Evolutionary conservation across 768 basidiomycete genomes (phyloP).

Genomic region (Tricholomella constricta): DNA sequence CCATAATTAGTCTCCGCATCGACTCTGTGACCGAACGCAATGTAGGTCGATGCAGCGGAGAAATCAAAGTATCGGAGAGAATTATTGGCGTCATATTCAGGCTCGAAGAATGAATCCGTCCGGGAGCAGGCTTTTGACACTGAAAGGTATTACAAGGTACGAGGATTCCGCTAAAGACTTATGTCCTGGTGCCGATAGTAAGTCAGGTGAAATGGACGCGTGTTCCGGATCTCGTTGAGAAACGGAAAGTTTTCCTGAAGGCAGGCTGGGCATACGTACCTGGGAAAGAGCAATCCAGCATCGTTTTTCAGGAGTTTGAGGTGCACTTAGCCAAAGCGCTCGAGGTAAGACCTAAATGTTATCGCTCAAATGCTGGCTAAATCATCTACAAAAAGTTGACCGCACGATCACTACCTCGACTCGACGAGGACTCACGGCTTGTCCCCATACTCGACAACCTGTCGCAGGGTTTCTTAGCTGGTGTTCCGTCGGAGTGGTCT

Average conservation of each 20-base stretch:
- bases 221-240: constrained; percentile 89
- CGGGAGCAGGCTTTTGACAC: constrained; percentile 36
- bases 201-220: constrained; percentile 92
- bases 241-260: constrained; percentile 73
- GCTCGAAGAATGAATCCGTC: constrained; percentile 35
- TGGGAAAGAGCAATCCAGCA: constrained; percentile 71
- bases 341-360: constrained; percentile 50
- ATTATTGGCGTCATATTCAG: constrained; percentile 49
- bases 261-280: constrained; percentile 92
- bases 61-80: constrained; percentile 47
- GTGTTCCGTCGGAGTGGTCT: constrained; percentile 83
- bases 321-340: constrained; percentile 69
- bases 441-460: constrained; percentile 88
- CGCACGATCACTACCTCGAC: constrained; percentile 80
- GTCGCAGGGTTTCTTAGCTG: constrained; percentile 91
- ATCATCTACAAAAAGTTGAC: constrained; percentile 58
- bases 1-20: background rate
- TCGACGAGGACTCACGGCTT: constrained; percentile 93
- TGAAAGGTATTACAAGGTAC: constrained; percentile 81
- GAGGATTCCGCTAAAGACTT: background rate
- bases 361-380: background rate
- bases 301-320: constrained; percentile 88
- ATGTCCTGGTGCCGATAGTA: background rate
- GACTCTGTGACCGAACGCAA: background rate
- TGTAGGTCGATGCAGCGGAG: constrained; percentile 60